A percentile compares a stretch with the other conserved stretches of the same genome.
Evolutionary conservation across 495 filamentous ascomycete genomes (phyloP).

Genomic region (Penicillium desertorum): DNA sequence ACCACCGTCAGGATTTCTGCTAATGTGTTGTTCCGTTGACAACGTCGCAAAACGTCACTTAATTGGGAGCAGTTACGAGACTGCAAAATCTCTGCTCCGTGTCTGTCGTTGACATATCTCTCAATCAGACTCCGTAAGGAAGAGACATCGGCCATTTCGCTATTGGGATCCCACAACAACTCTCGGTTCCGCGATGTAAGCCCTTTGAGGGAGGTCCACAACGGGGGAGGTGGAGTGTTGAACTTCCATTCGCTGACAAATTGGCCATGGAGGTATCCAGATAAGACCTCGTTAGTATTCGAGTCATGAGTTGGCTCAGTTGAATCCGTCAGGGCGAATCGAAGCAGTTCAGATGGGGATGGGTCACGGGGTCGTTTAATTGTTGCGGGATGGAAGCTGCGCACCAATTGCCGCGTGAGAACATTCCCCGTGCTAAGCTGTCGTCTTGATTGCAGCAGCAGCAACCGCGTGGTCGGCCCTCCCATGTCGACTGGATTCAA

Average conservation of each 20-base stretch:
- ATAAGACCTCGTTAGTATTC: neutral
- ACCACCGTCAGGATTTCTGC: slow-evolving; percentile 32
- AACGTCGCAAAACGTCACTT: slow-evolving; percentile 14
- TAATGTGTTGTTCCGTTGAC: slow-evolving; percentile 21
- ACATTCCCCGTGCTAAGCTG: neutral
- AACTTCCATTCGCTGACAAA: slow-evolving; percentile 30
- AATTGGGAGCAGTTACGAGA: neutral
- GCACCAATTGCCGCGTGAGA: neutral
- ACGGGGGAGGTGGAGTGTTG: slow-evolving; percentile 20
- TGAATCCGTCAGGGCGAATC: slow-evolving; percentile 31
- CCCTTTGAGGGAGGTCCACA: slow-evolving; percentile 29
- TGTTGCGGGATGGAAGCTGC: slow-evolving; percentile 10
- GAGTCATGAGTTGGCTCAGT: slow-evolving; percentile 7
- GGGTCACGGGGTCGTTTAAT: slow-evolving; percentile 16
- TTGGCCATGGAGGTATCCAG: slow-evolving; percentile 15
- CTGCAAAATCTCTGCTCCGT: slow-evolving; percentile 15
- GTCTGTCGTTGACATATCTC: slow-evolving; percentile 18
- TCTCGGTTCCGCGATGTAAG: slow-evolving; percentile 10
- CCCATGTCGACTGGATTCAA: neutral
- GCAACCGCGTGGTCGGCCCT: neutral
- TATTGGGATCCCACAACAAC: neutral
- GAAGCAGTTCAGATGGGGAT: slow-evolving; percentile 33
- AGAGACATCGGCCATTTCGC: slow-evolving; percentile 9
- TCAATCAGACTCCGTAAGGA: slow-evolving; percentile 22
- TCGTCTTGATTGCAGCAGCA: neutral